phyloP scores from a whole-genome alignment of 345 rosid genomes.

The Gossypium longicalyx region DNA sequence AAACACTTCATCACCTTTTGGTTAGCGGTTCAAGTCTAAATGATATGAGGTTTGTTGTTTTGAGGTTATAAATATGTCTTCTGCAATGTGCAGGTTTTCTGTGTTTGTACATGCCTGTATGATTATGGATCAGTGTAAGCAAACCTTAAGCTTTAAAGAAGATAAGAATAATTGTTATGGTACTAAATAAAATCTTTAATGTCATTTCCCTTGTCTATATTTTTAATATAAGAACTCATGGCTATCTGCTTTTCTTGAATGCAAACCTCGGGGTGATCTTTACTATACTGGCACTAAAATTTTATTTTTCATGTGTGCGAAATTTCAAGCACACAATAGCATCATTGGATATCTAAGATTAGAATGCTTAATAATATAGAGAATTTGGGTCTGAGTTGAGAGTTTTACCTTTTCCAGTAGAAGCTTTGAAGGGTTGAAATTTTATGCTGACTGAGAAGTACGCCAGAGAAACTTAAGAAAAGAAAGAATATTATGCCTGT shows the following conservation, averaged over 20 bases:
- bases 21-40: background rate
- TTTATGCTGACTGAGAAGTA: too few species aligned
- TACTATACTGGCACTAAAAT: background rate
- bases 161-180: background rate
- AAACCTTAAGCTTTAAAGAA: background rate
- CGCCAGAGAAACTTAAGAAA: too few species aligned
- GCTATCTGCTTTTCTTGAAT: background rate
- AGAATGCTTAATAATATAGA: conserved; percentile 1
- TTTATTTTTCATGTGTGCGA: background rate
- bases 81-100: background rate
- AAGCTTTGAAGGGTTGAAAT: too few species aligned
- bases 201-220: background rate
- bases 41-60: background rate
- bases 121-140: background rate
- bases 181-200: background rate
- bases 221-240: background rate
- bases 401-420: too few species aligned
- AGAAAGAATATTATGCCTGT: too few species aligned
- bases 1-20: background rate
- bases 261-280: background rate
- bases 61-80: background rate
- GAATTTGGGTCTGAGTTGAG: background rate
- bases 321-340: background rate
- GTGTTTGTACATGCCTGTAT: background rate
- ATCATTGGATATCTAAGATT: background rate